Evolutionary conservation across 805 yeast species (phyloP), one percentile per base, ranked within the genome.

Genomic region (Starmerella stellata): DNA sequence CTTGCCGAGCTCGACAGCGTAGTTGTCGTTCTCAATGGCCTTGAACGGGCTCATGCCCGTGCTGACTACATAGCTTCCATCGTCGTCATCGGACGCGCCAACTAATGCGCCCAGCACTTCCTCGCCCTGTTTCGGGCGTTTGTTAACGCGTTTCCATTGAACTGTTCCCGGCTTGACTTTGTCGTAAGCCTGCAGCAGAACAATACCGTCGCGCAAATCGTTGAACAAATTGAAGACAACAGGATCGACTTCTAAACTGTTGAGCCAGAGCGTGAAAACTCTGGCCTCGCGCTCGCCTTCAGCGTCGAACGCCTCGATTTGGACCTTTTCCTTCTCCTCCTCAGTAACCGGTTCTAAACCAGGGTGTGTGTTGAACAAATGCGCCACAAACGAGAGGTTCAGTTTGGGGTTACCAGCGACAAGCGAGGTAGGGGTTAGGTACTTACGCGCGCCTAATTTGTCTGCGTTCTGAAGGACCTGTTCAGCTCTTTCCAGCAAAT

Each of bases 251-350:
- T 90, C 96, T 52, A 90, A 69, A 1, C 95, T 82, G 62, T 90
- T 90, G 55, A 90, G 72, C 98, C 98, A 90, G 53, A 90, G 64
- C 4, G 98, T 90, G 63, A 90, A 90, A 11, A 90, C 98, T 59
- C 98, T 73, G 3, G 98, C 98, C 64, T 90, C 98, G 63, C 98
- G 79, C 63, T 90, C 98, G 46, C 98, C 98, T 63, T 90, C 98
- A 20, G 98, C 98, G 57, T 90, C 98, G 54, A 90, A 90, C 50
- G 82, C 96, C 64, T 90, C 98, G 50, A 90, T 81, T 56, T 85
- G 96, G 21, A 90, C 80, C 51, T 75, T 78, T 40, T 45, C 48
- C 58, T 87, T 95, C 42, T 64, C 67, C 61, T 85, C 96, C 46
- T 59, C 63, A 54, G 81, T 92, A 47, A 87, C 71, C 42, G 96